Conservation (phyloP, 2,329 filamentous ascomycete species). For the Aspergillus thermomutatus region DNA sequence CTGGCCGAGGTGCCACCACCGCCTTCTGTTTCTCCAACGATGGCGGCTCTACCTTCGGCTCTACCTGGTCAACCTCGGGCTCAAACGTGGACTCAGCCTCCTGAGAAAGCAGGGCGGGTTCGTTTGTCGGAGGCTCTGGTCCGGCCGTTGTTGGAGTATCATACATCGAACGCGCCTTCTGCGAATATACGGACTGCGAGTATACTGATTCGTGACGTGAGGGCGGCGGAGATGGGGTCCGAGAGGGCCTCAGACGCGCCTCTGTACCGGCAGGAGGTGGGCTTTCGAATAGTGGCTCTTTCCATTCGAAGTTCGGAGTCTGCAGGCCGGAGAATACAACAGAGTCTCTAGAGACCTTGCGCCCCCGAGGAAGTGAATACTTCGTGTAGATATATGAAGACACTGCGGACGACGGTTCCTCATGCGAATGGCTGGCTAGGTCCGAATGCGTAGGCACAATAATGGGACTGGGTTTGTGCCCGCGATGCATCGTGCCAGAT, state of each 20-base stretch:
- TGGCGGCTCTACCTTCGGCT: constrained; percentile 5
- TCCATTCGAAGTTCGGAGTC: constrained; percentile 60
- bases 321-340: constrained; percentile 55
- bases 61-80: constrained; percentile 2
- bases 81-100: constrained; percentile 7
- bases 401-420: constrained; percentile 46
- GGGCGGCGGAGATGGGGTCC: constrained; percentile 32
- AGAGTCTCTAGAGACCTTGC: constrained; percentile 68
- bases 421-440: constrained; percentile 13
- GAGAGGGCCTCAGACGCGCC: constrained; percentile 19
- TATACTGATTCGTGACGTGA: constrained; percentile 15
- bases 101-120: constrained; percentile 2
- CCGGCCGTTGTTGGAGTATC: constrained; percentile 22
- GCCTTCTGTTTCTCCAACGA: constrained; percentile 2
- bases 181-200: constrained; percentile 19
- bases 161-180: constrained; percentile 27
- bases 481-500: constrained; percentile 23
- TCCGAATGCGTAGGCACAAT: constrained; percentile 24
- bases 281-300: constrained; percentile 51
- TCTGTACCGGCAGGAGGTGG: constrained; percentile 31
- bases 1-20: constrained; percentile 10
- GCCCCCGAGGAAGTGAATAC: constrained; percentile 78
- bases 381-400: constrained; percentile 84
- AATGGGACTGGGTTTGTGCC: constrained; percentile 33
- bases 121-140: constrained; percentile 11